phyloP scores from a whole-genome alignment of 2,329 filamentous ascomycete genomes.

The Botrytis aclada region DNA sequence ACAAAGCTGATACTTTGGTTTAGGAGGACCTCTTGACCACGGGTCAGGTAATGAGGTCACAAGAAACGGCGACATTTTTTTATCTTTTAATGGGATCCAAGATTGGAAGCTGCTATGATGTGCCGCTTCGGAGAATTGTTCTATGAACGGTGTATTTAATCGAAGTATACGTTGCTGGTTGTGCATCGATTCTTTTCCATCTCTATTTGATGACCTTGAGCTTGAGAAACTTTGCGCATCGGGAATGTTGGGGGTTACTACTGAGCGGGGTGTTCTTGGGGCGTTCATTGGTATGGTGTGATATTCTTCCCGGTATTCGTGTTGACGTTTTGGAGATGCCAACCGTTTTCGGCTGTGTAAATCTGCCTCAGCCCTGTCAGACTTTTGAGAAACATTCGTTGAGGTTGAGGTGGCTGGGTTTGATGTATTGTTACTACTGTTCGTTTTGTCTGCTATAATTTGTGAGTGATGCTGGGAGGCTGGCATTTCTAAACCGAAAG shows the following conservation, averaged over 20 bases:
- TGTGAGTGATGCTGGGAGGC: background rate
- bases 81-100: background rate
- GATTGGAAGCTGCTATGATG: conserved; percentile 2
- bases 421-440: background rate
- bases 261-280: background rate
- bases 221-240: background rate
- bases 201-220: background rate
- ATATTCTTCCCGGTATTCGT: conserved; percentile 12
- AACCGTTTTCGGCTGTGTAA: background rate
- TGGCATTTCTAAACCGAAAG: background rate
- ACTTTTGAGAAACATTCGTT: background rate
- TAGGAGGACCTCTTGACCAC: conserved; percentile 8
- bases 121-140: conserved; percentile 5
- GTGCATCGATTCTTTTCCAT: background rate
- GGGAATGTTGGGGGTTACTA: background rate
- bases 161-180: background rate
- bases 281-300: conserved; percentile 5
- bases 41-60: background rate
- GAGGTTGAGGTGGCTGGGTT: no score
- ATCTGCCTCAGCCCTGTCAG: background rate
- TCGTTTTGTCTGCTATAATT: background rate
- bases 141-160: background rate
- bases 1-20: conserved; percentile 2
- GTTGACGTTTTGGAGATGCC: conserved; percentile 13
- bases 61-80: background rate